These are phyloP conservation scores for Boletus huronensis DNA, from an alignment of 768 basidiomycete genomes.

Conservation along the genomic window DNA sequence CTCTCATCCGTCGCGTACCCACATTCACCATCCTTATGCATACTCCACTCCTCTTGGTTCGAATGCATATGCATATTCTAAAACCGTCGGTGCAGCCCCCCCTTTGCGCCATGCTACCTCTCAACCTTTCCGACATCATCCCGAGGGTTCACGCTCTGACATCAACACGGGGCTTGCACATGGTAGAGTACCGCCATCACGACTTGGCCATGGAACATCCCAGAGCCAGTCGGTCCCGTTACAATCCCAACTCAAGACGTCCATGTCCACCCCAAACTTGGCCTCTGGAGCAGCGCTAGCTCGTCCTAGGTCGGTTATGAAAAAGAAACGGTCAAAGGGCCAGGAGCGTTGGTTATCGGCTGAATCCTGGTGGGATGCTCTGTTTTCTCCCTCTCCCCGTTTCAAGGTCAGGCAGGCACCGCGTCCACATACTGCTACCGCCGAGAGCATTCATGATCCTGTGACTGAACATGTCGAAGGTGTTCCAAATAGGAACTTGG, in stretches of 20 bases:
- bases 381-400: slow-evolving; percentile 73
- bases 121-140: slow-evolving; percentile 23
- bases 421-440: slow-evolving; percentile 15
- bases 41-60: slow-evolving; percentile 33
- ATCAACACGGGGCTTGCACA: neutral
- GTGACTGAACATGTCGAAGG: slow-evolving; percentile 42
- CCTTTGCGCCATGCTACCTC: slow-evolving; percentile 22
- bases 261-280: slow-evolving; percentile 67
- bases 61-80: slow-evolving; percentile 1
- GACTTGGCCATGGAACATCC: slow-evolving; percentile 1
- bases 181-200: slow-evolving; percentile 1
- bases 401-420: slow-evolving; percentile 48
- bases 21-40: slow-evolving; percentile 50
- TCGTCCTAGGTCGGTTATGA: slow-evolving; percentile 11
- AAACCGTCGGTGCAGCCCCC: neutral
- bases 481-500: neutral
- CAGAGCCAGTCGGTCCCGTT: neutral
- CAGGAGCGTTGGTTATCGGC: slow-evolving; percentile 68
- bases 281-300: slow-evolving; percentile 22
- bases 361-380: slow-evolving; percentile 79
- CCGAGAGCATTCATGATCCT: slow-evolving; percentile 44
- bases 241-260: slow-evolving; percentile 41
- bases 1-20: slow-evolving; percentile 23
- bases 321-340: slow-evolving; percentile 35
- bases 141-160: slow-evolving; percentile 1